These are phyloP conservation scores for Aureoboletus auriporus DNA, from an alignment of 768 basidiomycete genomes.

Conservation along the genomic window DNA sequence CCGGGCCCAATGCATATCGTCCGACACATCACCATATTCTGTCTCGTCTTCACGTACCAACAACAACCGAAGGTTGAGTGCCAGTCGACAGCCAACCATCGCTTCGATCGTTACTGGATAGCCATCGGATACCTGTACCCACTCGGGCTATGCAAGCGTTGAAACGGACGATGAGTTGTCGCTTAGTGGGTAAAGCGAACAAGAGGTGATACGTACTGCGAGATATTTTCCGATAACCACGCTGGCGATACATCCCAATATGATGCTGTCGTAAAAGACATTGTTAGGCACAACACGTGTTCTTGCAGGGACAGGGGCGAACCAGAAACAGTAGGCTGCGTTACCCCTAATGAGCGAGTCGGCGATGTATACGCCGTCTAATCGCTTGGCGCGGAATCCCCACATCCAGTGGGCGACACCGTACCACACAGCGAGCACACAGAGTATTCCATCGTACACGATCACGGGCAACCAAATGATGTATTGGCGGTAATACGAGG, in stretches of 20 bases:
- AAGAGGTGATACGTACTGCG: slow-evolving; percentile 1
- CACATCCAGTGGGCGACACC: neutral
- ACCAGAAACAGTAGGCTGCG: slow-evolving; percentile 15
- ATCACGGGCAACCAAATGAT: slow-evolving; percentile 9
- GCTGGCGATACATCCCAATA: slow-evolving; percentile 5
- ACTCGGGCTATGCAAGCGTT: neutral
- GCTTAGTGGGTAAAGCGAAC: too few relatives aligned
- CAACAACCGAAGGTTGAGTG: slow-evolving; percentile 3
- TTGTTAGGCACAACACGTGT: neutral
- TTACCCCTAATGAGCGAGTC: slow-evolving; percentile 11
- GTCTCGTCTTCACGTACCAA: neutral
- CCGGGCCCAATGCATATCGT: slow-evolving; percentile 3
- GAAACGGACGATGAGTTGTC: neutral
- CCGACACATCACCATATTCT: neutral
- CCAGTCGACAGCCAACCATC: slow-evolving; percentile 8
- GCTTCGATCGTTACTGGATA: slow-evolving; percentile 3
- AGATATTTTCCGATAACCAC: neutral
- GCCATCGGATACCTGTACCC: slow-evolving; percentile 3
- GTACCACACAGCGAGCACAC: slow-evolving; percentile 5
- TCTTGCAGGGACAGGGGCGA: neutral
- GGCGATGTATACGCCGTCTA: slow-evolving; percentile 2
- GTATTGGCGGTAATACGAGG: slow-evolving; percentile 1
- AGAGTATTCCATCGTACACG: slow-evolving; percentile 2
- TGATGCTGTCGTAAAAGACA: slow-evolving; percentile 4
- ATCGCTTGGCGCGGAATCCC: neutral